Percentiles rank a stretch among this genome's conserved stretches.
Conservation (phyloP, 768 basidiomycete species). For the Tricholomella constricta region DNA sequence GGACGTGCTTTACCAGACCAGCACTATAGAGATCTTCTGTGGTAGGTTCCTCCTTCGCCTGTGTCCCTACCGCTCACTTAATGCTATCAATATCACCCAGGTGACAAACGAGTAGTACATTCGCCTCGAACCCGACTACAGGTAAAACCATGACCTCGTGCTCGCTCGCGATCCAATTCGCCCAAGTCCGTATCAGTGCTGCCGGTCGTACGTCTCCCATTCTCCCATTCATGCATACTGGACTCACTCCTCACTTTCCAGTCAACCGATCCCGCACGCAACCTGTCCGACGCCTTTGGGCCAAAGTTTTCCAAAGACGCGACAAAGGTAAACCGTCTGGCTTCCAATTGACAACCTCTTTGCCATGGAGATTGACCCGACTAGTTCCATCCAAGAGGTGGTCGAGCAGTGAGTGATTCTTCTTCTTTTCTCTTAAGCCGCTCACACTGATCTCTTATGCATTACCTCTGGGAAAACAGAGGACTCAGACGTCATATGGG, state of each 20-base stretch:
- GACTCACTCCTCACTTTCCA: no score
- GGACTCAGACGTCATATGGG: slow-evolving; percentile 95
- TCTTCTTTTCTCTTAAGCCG: not conserved
- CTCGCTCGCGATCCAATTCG: slow-evolving; percentile 95
- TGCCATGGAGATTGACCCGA: slow-evolving; percentile 99
- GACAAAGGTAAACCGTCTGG: slow-evolving; percentile 97
- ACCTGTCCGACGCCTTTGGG: slow-evolving; percentile 96
- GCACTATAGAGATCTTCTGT: slow-evolving; percentile 98
- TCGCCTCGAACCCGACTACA: no score
- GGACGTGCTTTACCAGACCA: slow-evolving; percentile 91
- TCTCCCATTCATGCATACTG: not conserved
- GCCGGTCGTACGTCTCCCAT: slow-evolving; percentile 65
- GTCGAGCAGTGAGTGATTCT: slow-evolving; percentile 83
- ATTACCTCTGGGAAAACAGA: slow-evolving; percentile 42
- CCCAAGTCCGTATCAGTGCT: slow-evolving; percentile 89
- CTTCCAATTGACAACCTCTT: slow-evolving; percentile 90
- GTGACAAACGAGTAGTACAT: slow-evolving; percentile 77
- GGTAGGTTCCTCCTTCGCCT: slow-evolving; percentile 56
- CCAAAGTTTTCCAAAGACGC: slow-evolving; percentile 99
- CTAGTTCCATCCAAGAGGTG: slow-evolving; percentile 98
- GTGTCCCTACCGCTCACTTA: slow-evolving; percentile 10
- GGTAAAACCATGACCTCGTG: slow-evolving; percentile 99
- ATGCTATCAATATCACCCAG: slow-evolving; percentile 40
- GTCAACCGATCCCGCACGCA: slow-evolving; percentile 99
- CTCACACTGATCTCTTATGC: not conserved